phyloP scores from a whole-genome alignment of 148 eudicot species.

The Amaranthus palmeri region DNA sequence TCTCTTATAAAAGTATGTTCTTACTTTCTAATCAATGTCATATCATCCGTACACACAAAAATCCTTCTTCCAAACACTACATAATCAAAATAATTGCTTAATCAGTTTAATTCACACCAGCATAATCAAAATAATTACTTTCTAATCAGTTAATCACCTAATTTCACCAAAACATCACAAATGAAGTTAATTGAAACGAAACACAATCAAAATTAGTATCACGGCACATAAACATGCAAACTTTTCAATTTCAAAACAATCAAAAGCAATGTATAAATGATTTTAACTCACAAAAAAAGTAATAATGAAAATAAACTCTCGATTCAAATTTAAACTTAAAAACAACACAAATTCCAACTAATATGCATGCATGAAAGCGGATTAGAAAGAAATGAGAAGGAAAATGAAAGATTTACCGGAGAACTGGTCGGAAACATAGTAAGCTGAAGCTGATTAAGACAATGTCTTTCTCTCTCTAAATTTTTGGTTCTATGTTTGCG shows the following conservation, averaged over 20 bases:
- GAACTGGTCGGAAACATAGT: slow-evolving; percentile 14
- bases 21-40: not conserved
- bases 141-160: not conserved
- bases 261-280: not conserved
- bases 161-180: not conserved
- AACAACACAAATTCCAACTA: not conserved
- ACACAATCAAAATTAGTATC: not conserved
- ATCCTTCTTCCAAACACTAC: no score
- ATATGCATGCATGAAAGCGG: not conserved
- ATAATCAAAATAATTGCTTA: not conserved
- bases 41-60: not conserved
- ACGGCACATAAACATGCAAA: not conserved
- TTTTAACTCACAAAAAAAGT: not conserved
- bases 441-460: no score
- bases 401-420: slow-evolving; percentile 15
- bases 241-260: not conserved
- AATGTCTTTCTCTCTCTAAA: not conserved
- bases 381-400: not conserved
- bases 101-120: no score
- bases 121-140: not conserved
- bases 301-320: not conserved
- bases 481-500: no score
- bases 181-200: not conserved
- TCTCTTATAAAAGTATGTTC: not conserved
- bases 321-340: not conserved